Conservation (phyloP, 805 yeast genomes). For the Lipomyces japonicus region DNA sequence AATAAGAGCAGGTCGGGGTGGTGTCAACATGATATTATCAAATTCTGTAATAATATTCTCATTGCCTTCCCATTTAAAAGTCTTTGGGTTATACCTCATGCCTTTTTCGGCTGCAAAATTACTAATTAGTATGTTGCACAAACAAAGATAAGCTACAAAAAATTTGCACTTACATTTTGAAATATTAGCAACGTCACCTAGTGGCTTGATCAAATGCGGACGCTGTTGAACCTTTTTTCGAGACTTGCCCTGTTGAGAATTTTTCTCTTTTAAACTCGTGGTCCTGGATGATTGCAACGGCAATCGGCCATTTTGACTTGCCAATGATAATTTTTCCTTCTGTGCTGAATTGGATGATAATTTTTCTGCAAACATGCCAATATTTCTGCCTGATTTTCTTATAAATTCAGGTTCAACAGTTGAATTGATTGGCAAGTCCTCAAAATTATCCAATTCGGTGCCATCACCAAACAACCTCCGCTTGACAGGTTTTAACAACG, state of each 20-base stretch:
- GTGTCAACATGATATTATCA: conserved; percentile 39
- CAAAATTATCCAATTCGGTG: conserved; percentile 37
- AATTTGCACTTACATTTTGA: conserved; percentile 10
- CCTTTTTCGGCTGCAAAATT: conserved; percentile 28
- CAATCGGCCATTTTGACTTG: neutral
- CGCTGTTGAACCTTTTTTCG: conserved; percentile 19
- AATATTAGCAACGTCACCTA: conserved; percentile 20
- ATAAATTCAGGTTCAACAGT: conserved; percentile 12
- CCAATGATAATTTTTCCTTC: neutral
- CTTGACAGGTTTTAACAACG: conserved; percentile 20
- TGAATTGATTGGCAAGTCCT: conserved; percentile 30
- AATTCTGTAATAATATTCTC: conserved; percentile 54
- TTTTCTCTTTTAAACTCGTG: conserved; percentile 1
- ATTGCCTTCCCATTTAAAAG: conserved; percentile 62
- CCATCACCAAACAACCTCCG: conserved; percentile 34
- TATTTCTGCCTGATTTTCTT: neutral
- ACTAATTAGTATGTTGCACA: neutral
- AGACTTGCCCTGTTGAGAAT: conserved; percentile 1
- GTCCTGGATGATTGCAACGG: neutral
- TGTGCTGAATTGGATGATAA: neutral
- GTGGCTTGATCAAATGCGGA: conserved; percentile 25
- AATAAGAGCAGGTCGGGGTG: conserved; percentile 39
- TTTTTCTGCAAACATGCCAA: too few relatives aligned
- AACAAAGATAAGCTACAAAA: too few relatives aligned
- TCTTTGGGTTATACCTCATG: conserved; percentile 54